These are phyloP conservation scores for Isatis lusitanica DNA, from an alignment of 441 rosid genomes.

Conservation along the genomic window DNA sequence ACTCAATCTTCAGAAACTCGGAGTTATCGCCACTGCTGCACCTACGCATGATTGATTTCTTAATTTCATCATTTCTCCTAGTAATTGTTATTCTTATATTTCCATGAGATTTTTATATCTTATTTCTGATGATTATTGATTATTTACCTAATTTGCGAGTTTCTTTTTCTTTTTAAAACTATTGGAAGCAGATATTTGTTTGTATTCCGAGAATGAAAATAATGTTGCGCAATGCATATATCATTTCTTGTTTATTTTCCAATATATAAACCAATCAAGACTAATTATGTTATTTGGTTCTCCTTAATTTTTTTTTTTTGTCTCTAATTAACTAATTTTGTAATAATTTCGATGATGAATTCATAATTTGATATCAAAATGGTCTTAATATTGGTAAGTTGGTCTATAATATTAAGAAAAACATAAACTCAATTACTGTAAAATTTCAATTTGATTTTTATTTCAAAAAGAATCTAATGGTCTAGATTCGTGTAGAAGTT, in stretches of 20 bases:
- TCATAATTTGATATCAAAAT: not conserved
- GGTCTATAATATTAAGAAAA: not conserved
- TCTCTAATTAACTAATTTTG: not conserved
- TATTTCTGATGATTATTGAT: not conserved
- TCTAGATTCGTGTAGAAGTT: conserved; percentile 21
- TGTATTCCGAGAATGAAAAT: not conserved
- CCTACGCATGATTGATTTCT: conserved; percentile 1
- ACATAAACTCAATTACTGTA: not conserved
- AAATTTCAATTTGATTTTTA: not conserved
- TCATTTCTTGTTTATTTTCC: not conserved
- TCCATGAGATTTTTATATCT: not conserved
- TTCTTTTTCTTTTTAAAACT: not conserved
- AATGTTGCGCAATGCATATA: not conserved
- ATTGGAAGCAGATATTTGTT: not conserved
- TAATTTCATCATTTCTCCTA: conserved; percentile 3
- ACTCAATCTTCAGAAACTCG: conserved; percentile 68
- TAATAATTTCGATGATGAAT: not conserved
- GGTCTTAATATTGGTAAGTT: not conserved
- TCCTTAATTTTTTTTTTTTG: not conserved
- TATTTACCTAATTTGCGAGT: not conserved
- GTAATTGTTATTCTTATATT: not conserved
- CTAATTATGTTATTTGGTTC: not conserved
- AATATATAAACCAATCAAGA: conserved; percentile 14
- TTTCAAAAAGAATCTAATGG: not conserved
- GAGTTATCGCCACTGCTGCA: conserved; percentile 39